Base-by-base conservation (phyloP, 1,284 basidiomycete genomes). In the Boletus austroedulis region DNA sequence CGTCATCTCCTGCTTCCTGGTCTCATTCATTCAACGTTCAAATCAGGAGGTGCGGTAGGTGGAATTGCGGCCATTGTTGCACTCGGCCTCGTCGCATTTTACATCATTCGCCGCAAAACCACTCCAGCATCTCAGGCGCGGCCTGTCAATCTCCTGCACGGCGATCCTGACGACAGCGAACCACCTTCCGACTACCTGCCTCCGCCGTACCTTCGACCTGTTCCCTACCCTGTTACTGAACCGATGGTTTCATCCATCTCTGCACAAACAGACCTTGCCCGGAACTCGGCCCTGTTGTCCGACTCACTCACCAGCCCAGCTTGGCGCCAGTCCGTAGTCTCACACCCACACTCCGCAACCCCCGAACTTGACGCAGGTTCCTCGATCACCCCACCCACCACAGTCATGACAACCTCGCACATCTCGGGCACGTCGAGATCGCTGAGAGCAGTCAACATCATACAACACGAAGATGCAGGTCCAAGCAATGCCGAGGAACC, bases 381-480 rank as follows among this genome's bases (percentile, higher is more conserved):
- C n/a, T 63, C 67, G 32, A 31, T n/a, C n/a, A n/a, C 59, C 24
- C 52, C 63, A 26, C 56, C 61, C 5, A 53, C 58, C n/a, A 55
- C 67, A 2, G 57, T 38, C 32, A 5, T 58, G 61, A 55, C 53
- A 31, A 68, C 64, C 61, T 80, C 78, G 67, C 82, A 80, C 74
- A 85, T 77, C 71, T 77, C 64, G 48, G 72, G 72, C 5, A 64
- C 69, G 56, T 73, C 75, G 36, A 73, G 76, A 23, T 71, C 73
- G 62, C 76, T 90, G 74, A 77, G 89, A 45, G 80, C 88, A 0
- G 83, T 92, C 45, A 92, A 92, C 67, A 82, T 90, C 64, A 81
- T 92, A 53, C 90, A 91, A 73, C 89, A 92, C 64, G 89, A 92
- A 61, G 89, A 92, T 67, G 89, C 85, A 0, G 89, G 89, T 1